A percentile compares a stretch with the other conserved stretches of the same genome.
Conservation (phyloP, 169 alveolate species). For the Cryptosporidium baileyi region DNA sequence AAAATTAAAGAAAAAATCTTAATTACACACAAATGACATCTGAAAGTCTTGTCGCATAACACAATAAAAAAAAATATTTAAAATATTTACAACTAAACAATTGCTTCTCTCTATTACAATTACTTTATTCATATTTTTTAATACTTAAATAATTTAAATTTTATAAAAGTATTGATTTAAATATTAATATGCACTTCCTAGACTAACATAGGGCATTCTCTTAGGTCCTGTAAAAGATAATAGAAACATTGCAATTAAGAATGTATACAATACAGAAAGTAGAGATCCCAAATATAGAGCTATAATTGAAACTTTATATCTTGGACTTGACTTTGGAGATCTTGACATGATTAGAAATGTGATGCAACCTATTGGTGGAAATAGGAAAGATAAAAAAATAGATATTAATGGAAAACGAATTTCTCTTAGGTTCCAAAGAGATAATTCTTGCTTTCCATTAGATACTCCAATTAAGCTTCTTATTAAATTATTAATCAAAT, state of each 20-base stretch:
- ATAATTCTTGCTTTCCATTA: not conserved
- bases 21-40: no score
- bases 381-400: slow-evolving; percentile 2
- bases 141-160: no score
- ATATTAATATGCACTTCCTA: slow-evolving; percentile 24
- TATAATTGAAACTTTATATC: slow-evolving; percentile 15
- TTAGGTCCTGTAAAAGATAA: slow-evolving; percentile 38
- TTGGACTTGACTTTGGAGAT: slow-evolving; percentile 50
- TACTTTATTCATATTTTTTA: no score
- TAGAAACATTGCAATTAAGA: slow-evolving; percentile 57
- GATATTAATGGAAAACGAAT: slow-evolving; percentile 30
- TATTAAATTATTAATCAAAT: no score
- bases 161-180: no score
- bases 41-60: no score
- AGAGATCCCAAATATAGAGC: slow-evolving; percentile 50
- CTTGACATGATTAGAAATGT: slow-evolving; percentile 46
- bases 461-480: not conserved
- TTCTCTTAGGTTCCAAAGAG: slow-evolving; percentile 26
- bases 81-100: no score
- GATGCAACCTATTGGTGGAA: slow-evolving; percentile 68
- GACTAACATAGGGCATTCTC: slow-evolving; percentile 16
- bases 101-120: no score
- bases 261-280: slow-evolving; percentile 39
- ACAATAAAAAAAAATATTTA: no score
- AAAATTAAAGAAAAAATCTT: no score